Evolutionary conservation across 768 basidiomycete genomes (phyloP).

Genomic region (Tricholomella constricta): DNA sequence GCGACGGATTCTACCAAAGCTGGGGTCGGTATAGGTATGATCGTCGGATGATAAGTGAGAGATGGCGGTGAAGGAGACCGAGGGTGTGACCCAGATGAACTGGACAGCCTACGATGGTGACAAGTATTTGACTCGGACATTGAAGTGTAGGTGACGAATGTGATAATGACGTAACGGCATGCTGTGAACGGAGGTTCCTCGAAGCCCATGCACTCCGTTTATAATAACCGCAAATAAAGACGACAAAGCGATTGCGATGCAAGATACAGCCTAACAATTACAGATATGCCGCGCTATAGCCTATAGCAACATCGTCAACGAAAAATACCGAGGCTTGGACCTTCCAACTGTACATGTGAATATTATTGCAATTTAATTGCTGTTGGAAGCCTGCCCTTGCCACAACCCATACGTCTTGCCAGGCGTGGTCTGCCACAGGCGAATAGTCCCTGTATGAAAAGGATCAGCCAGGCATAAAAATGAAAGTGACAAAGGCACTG

Average conservation of each 20-base stretch:
- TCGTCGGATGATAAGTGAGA: constrained; percentile 46
- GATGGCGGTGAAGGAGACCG: constrained; percentile 43
- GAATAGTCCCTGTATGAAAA: constrained; percentile 73
- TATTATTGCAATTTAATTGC: constrained; percentile 35
- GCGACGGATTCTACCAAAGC: constrained; percentile 59
- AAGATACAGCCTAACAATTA: constrained; percentile 14
- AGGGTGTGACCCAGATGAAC: constrained; percentile 18
- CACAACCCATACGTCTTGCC: constrained; percentile 91
- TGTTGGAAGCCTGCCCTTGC: constrained; percentile 60
- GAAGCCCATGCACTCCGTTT: constrained; percentile 3
- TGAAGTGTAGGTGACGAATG: neutral
- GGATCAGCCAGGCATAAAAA: neutral
- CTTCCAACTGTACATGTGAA: constrained; percentile 21
- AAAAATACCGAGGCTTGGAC: constrained; percentile 16
- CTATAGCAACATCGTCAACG: constrained; percentile 20
- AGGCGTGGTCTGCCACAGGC: constrained; percentile 96
- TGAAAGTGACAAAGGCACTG: constrained; percentile 1
- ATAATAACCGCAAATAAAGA: constrained; percentile 12
- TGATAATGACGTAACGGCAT: constrained; percentile 9
- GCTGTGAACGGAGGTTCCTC: constrained; percentile 1
- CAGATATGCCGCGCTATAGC: constrained; percentile 14
- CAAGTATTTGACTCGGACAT: constrained; percentile 17
- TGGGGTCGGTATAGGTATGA: constrained; percentile 50
- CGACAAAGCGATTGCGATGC: neutral
- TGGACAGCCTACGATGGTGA: constrained; percentile 24